A percentile compares a stretch with the other conserved stretches of the same genome.
Evolutionary conservation across 1,284 basidiomycete species (phyloP).

Genomic region (Cutaneotrichosporon sp.): DNA sequence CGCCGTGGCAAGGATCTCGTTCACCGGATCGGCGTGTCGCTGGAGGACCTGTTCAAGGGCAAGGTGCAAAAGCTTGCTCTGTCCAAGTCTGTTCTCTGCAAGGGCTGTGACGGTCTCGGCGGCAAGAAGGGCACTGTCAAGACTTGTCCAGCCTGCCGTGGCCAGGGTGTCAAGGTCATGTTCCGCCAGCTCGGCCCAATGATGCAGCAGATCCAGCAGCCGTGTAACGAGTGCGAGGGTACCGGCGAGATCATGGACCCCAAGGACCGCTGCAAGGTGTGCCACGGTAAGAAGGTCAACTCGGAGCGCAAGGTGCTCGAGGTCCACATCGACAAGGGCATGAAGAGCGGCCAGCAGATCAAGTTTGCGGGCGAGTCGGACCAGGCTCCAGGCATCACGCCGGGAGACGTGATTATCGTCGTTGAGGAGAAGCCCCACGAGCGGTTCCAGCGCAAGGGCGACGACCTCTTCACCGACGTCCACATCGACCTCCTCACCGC

Average conservation of each 20-base stretch:
- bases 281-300: slow-evolving; percentile 92
- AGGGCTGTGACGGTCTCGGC: slow-evolving; percentile 90
- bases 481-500: slow-evolving; percentile 93
- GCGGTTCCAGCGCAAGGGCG: slow-evolving; percentile 85
- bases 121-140: slow-evolving; percentile 95
- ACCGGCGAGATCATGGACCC: slow-evolving; percentile 88
- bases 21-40: slow-evolving; percentile 89
- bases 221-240: slow-evolving; percentile 88
- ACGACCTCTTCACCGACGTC: slow-evolving; percentile 80
- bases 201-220: slow-evolving; percentile 98
- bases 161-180: slow-evolving; percentile 86
- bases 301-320: slow-evolving; percentile 97
- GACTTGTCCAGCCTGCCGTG: slow-evolving; percentile 72
- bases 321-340: slow-evolving; percentile 99
- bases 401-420: slow-evolving; percentile 96
- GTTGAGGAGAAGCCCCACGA: slow-evolving; percentile 94
- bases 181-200: slow-evolving; percentile 93
- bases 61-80: slow-evolving; percentile 97
- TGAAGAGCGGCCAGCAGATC: slow-evolving; percentile 97
- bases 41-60: slow-evolving; percentile 98
- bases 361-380: slow-evolving; percentile 93
- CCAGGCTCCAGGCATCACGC: slow-evolving; percentile 81
- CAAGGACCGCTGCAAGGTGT: slow-evolving; percentile 88
- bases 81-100: slow-evolving; percentile 90
- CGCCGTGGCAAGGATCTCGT: slow-evolving; percentile 97